phyloP scores from a whole-genome alignment of 2,329 filamentous ascomycete genomes.

The Gremmenia infestans region DNA sequence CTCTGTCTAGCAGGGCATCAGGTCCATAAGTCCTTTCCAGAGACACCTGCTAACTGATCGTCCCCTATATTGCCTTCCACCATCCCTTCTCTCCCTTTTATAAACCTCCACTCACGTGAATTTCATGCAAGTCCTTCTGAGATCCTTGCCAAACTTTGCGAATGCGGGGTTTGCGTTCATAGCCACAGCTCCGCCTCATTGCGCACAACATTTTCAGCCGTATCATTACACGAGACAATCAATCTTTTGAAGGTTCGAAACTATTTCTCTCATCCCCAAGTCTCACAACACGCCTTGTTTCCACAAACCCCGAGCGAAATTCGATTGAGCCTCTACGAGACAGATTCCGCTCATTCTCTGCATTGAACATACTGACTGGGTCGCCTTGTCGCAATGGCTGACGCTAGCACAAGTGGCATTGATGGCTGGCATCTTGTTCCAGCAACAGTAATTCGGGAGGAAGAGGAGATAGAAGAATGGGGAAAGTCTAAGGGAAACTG shows the following conservation, averaged over 20 bases:
- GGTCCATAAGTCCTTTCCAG: no score
- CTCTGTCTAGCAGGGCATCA: no score
- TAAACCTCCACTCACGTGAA: background rate
- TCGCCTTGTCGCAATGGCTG: background rate
- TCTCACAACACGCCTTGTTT: background rate
- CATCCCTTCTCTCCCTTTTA: background rate
- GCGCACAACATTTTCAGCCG: background rate
- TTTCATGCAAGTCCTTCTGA: background rate
- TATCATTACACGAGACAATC: background rate
- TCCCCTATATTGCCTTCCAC: no score
- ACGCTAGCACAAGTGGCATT: background rate
- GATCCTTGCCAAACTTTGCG: background rate
- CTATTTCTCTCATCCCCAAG: background rate
- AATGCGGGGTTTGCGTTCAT: background rate
- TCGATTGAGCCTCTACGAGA: background rate
- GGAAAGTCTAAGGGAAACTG: slow-evolving; percentile 16
- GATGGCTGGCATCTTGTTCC: slow-evolving; percentile 22
- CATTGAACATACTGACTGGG: no score
- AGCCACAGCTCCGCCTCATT: background rate
- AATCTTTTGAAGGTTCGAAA: background rate
- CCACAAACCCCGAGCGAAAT: background rate
- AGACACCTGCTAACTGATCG: no score
- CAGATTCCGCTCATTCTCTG: background rate
- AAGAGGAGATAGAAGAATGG: slow-evolving; percentile 24
- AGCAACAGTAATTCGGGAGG: slow-evolving; percentile 17